Evolutionary conservation across 2,329 filamentous ascomycete genomes (phyloP), one percentile per base, ranked within the genome.

Genomic region (Sclerotinia minor): DNA sequence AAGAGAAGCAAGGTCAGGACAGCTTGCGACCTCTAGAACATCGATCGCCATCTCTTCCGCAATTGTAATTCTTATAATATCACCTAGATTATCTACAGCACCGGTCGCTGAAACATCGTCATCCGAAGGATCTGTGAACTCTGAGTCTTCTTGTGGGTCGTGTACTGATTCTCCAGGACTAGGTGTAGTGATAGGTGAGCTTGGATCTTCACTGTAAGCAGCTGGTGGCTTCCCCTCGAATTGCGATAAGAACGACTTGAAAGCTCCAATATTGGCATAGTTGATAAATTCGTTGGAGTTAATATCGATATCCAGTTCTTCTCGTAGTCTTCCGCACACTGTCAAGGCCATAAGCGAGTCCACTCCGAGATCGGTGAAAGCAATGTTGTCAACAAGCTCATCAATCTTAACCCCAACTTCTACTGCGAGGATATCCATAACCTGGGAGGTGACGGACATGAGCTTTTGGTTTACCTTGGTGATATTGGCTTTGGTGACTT

Each of bases 41-140:
- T 88, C 85, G n/a, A 91, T 86, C 68, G 87, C 87, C 84, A 91
- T 90, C 77, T 92, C 89, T 49, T 84, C 81, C n/a, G 88, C 86
- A 70, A 92, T 87, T 67, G 88, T 90, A 65, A 85, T 83, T 77
- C 89, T 87, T 58, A 91, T 83, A 72, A 84, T 76, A 75, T 81
- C 74, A 79, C 83, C 79, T 49, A 85, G 74, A 75, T 82, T 80
- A 71, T 81, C 77, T 21, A 79, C 76, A 73, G 85, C 84, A 64
- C 79, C 75, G 0, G 80, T 80, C 61, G 83, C 83, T 63, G 79
- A 82, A 21, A 84, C 80, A 71, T 83, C 85, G 68, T 83, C 81
- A 67, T 85, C 84, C 24, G 80, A 77, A 53, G 83, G 83, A 29
- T 63, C 41, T 6, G 58, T 67, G 41, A 54, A 64, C 32, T 67